Percentiles rank a stretch among this genome's conserved stretches.
phyloP scores from a whole-genome alignment of 441 rosid genomes.

The Croton setiger region DNA sequence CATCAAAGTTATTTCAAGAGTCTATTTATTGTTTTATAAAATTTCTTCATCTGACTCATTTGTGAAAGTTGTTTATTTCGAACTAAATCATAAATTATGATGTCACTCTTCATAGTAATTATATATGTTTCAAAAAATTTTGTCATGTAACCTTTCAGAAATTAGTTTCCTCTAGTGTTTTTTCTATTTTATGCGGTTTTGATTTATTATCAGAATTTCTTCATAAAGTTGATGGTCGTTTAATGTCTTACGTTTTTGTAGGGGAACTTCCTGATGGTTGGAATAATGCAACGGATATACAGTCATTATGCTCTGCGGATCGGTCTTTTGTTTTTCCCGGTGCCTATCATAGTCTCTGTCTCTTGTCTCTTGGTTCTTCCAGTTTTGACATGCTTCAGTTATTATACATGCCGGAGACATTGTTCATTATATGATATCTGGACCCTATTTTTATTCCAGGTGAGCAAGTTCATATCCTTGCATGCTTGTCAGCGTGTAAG shows the following conservation, averaged over 20 bases:
- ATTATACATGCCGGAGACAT: neutral
- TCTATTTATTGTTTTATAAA: neutral
- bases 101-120: neutral
- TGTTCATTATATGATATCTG: conserved; percentile 20
- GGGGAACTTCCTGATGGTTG: conserved; percentile 73
- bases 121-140: neutral
- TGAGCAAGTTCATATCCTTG: conserved; percentile 82
- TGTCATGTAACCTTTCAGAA: neutral
- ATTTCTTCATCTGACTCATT: neutral
- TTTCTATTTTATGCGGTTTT: neutral
- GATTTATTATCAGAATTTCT: neutral
- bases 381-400: conserved; percentile 16
- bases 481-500: conserved; percentile 79
- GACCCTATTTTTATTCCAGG: conserved; percentile 46
- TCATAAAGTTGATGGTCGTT: neutral
- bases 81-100: neutral
- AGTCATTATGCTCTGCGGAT: conserved; percentile 60
- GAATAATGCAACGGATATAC: conserved; percentile 55
- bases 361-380: conserved; percentile 23
- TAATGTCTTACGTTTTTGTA: conserved; percentile 26
- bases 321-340: conserved; percentile 94
- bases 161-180: neutral
- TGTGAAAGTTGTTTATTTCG: neutral
- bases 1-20: neutral
- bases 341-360: conserved; percentile 21